phyloP scores from a whole-genome alignment of 805 yeast genomes.

The Huiozyma sinensis region DNA sequence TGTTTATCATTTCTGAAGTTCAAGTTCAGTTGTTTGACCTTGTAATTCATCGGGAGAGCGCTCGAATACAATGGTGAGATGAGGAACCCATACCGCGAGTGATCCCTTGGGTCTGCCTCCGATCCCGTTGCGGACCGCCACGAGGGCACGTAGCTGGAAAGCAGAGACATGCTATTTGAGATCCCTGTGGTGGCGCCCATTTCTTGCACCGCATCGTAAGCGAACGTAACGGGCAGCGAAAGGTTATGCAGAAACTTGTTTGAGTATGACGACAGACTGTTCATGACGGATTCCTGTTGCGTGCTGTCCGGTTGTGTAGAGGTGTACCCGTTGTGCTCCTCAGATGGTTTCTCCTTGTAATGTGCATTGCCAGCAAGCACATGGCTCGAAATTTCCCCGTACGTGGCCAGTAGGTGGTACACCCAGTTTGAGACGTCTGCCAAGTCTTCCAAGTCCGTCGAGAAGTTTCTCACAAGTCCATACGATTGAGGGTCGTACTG shows the following conservation, averaged over 20 bases:
- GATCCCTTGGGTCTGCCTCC: background rate
- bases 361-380: slow-evolving; percentile 21
- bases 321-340: background rate
- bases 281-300: background rate
- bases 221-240: slow-evolving; percentile 24
- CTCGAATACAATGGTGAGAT: slow-evolving; percentile 22
- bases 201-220: slow-evolving; percentile 28
- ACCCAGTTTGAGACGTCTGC: slow-evolving; percentile 26
- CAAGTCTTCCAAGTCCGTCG: slow-evolving; percentile 14
- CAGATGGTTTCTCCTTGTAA: slow-evolving; percentile 14
- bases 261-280: slow-evolving; percentile 1
- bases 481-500: slow-evolving; percentile 4
- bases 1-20: slow-evolving; percentile 7
- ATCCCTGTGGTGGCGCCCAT: slow-evolving; percentile 27
- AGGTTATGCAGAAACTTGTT: slow-evolving; percentile 22
- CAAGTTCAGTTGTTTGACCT: slow-evolving; percentile 13
- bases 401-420: slow-evolving; percentile 20
- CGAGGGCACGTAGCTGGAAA: slow-evolving; percentile 21
- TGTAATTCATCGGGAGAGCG: slow-evolving; percentile 18
- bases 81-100: slow-evolving; percentile 18
- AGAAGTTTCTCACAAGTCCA: slow-evolving; percentile 23
- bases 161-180: slow-evolving; percentile 21
- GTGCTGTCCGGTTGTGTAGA: slow-evolving; percentile 1
- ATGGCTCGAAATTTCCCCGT: slow-evolving; percentile 22
- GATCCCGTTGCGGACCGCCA: slow-evolving; percentile 4